Evolutionary conservation across 2,329 filamentous ascomycete species (phyloP).

Genomic region (Sporothrix inflata): DNA sequence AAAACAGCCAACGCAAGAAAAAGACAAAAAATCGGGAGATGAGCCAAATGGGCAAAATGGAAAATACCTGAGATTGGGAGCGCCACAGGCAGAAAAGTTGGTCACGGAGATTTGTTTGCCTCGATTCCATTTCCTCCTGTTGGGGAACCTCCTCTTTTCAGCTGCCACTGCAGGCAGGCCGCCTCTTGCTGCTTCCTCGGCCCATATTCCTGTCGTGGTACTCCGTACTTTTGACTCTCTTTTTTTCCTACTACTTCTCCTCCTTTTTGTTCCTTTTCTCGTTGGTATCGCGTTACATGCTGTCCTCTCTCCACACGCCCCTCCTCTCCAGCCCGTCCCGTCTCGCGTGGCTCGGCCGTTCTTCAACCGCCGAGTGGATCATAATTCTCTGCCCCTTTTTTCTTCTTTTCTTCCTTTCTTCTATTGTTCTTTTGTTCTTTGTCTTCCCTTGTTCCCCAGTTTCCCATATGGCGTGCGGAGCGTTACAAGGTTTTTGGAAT

Average conservation of each 20-base stretch:
- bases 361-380: slow-evolving; percentile 26
- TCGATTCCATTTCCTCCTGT: neutral
- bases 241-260: neutral
- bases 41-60: neutral
- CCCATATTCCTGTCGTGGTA: neutral
- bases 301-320: slow-evolving; percentile 18
- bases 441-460: neutral
- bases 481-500: neutral
- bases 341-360: slow-evolving; percentile 30
- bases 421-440: slow-evolving; percentile 1
- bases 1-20: slow-evolving; percentile 14
- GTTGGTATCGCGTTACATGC: slow-evolving; percentile 3
- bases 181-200: slow-evolving; percentile 11
- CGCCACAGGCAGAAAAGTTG: neutral
- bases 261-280: neutral
- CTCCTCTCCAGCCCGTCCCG: slow-evolving; percentile 22
- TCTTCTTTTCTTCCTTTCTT: slow-evolving; percentile 1
- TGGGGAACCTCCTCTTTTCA: slow-evolving; percentile 14
- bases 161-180: slow-evolving; percentile 16
- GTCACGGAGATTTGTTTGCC: slow-evolving; percentile 1
- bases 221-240: no score
- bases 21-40: neutral
- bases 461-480: slow-evolving; percentile 6
- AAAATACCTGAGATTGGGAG: slow-evolving; percentile 1
- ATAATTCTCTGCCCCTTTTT: slow-evolving; percentile 3